A percentile compares a stretch with the other conserved stretches of the same genome.
Conservation (phyloP, 202 grass and related monocot genomes). For the Brachypodium distachyon region DNA sequence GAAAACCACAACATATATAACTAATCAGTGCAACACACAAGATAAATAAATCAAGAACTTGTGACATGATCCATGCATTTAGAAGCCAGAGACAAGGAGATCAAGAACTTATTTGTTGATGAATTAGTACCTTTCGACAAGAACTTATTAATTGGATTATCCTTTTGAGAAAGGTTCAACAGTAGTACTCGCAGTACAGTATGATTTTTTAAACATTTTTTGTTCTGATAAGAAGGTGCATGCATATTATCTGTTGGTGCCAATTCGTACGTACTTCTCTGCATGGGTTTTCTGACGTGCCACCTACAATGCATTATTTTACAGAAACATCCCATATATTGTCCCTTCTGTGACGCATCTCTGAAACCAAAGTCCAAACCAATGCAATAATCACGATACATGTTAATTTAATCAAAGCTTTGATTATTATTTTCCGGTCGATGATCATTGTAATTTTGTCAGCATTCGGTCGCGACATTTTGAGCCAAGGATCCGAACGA, state of each 20-base stretch:
- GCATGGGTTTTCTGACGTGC: not conserved
- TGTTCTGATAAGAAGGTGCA: too few relatives aligned
- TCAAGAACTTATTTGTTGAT: not conserved
- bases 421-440: too few relatives aligned
- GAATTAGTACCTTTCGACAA: not conserved
- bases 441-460: not conserved
- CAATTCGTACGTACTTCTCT: too few relatives aligned
- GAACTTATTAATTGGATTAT: too few relatives aligned
- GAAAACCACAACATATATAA: not conserved
- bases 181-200: too few relatives aligned
- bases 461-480: not conserved
- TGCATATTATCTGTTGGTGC: too few relatives aligned
- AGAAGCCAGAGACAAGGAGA: not conserved
- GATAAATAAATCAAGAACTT: not conserved
- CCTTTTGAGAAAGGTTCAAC: too few relatives aligned
- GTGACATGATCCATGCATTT: not conserved
- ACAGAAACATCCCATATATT: not conserved
- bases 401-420: too few relatives aligned
- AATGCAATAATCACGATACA: not conserved
- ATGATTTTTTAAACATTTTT: too few relatives aligned
- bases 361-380: not conserved
- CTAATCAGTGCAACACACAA: not conserved
- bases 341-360: not conserved
- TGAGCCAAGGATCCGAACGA: not conserved
- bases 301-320: slow-evolving; percentile 13